A percentile compares a stretch with the other conserved stretches of the same genome.
phyloP scores from a whole-genome alignment of 2,329 filamentous ascomycete genomes.

The Talaromyces funiculosus region DNA sequence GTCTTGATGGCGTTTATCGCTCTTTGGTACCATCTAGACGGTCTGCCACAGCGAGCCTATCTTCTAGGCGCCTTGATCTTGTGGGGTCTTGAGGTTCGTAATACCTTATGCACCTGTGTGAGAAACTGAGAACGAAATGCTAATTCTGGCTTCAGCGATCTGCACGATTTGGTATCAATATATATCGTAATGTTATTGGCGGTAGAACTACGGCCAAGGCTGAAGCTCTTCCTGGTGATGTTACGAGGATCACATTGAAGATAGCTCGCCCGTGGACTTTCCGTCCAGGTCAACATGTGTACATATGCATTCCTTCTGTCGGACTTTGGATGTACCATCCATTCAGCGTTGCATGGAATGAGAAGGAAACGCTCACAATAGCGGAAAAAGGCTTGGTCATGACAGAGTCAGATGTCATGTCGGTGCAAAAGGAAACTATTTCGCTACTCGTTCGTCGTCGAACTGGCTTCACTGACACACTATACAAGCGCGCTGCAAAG shows the following conservation, averaged over 20 bases:
- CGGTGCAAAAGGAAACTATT: constrained; percentile 52
- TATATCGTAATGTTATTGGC: constrained; percentile 57
- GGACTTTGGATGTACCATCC: constrained; percentile 69
- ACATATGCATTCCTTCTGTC: constrained; percentile 63
- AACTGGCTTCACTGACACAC: constrained; percentile 77
- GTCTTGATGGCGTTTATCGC: constrained; percentile 63
- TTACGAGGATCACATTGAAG: constrained; percentile 63
- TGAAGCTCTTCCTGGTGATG: constrained; percentile 64
- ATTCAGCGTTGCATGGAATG: constrained; percentile 72
- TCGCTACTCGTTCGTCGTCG: constrained; percentile 83
- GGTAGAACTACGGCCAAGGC: constrained; percentile 61
- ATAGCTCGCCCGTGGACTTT: constrained; percentile 62
- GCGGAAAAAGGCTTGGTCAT: constrained; percentile 41
- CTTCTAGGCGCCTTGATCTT: constrained; percentile 68
- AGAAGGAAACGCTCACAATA: constrained; percentile 47
- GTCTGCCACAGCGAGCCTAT: constrained; percentile 66
- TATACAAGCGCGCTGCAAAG: constrained; percentile 64
- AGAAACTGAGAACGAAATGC: background rate
- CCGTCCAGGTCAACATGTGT: constrained; percentile 67
- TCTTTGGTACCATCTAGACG: constrained; percentile 72
- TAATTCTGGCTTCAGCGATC: constrained; percentile 39
- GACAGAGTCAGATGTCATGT: constrained; percentile 48
- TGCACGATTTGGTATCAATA: constrained; percentile 56
- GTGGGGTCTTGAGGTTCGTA: constrained; percentile 62
- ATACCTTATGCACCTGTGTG: background rate